Evolutionary conservation across 106 monocot genomes (phyloP).

Genomic region (Narthecium ossifragum): DNA sequence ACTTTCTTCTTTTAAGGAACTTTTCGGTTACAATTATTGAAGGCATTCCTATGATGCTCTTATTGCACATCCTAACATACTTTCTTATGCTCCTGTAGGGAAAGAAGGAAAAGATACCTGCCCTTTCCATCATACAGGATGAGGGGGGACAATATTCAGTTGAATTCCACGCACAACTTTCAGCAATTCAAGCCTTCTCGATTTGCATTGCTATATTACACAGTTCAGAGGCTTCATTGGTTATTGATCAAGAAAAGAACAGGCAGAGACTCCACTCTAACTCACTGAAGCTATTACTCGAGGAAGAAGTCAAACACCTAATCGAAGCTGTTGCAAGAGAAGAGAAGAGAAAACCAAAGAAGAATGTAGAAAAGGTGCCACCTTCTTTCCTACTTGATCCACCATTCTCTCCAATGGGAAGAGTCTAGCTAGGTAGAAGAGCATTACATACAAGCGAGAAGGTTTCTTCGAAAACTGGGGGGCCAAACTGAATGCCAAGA

Average conservation of each 20-base stretch:
- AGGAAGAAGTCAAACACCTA: slow-evolving; percentile 52
- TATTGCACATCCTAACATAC: too few species aligned
- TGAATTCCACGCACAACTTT: slow-evolving; percentile 66
- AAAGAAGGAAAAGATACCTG: slow-evolving; percentile 52
- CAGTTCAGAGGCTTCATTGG: slow-evolving; percentile 34
- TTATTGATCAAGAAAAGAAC: slow-evolving; percentile 23
- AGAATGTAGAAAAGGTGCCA: slow-evolving; percentile 18
- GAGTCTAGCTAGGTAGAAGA: slow-evolving; percentile 22
- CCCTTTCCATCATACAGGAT: slow-evolving; percentile 29
- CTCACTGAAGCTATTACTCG: slow-evolving; percentile 50
- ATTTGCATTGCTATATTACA: slow-evolving; percentile 63
- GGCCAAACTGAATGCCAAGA: too few species aligned
- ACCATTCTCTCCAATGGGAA: slow-evolving; percentile 65
- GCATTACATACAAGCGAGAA: not conserved
- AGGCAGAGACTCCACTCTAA: slow-evolving; percentile 36
- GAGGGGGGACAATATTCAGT: slow-evolving; percentile 52
- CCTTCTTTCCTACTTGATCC: slow-evolving; percentile 41
- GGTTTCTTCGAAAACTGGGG: not conserved
- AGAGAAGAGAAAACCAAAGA: slow-evolving; percentile 46
- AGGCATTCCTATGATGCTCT: too few species aligned
- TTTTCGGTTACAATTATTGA: too few species aligned
- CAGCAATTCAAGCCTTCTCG: slow-evolving; percentile 61
- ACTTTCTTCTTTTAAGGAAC: too few species aligned
- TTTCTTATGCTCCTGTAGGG: slow-evolving; percentile 52
- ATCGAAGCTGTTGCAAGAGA: slow-evolving; percentile 50